Evolutionary conservation across 2,329 filamentous ascomycete genomes (phyloP).

Genomic region (Plectosphaerella plurivora): DNA sequence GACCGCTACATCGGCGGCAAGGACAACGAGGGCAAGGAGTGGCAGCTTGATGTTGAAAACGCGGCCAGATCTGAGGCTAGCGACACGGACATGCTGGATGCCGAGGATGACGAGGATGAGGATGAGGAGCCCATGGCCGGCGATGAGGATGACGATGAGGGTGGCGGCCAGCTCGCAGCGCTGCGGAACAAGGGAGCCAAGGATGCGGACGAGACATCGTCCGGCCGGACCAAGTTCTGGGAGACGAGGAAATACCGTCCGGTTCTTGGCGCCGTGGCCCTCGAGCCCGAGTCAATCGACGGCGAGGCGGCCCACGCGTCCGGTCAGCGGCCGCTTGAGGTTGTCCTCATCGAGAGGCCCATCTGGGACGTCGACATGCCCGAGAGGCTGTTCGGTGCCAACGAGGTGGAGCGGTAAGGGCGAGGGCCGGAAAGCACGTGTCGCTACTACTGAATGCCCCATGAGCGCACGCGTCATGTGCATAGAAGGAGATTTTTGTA

Average conservation of each 20-base stretch:
- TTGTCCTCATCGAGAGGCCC: slow-evolving; percentile 84
- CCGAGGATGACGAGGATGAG: slow-evolving; percentile 27
- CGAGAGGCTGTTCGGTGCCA: slow-evolving; percentile 61
- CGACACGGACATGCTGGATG: slow-evolving; percentile 30
- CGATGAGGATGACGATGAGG: slow-evolving; percentile 30
- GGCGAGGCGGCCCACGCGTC: background rate
- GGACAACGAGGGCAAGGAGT: slow-evolving; percentile 16
- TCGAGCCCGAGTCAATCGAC: slow-evolving; percentile 14
- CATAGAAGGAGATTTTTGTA: too few species aligned
- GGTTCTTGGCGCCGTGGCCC: slow-evolving; percentile 69
- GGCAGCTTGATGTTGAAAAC: slow-evolving; percentile 21
- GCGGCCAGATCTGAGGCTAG: slow-evolving; percentile 26
- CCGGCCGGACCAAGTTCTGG: slow-evolving; percentile 52
- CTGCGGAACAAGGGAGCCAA: slow-evolving; percentile 21
- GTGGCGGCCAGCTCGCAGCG: slow-evolving; percentile 24
- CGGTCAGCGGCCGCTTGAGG: slow-evolving; percentile 53
- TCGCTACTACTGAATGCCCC: too few species aligned
- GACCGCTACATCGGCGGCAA: slow-evolving; percentile 26
- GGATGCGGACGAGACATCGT: slow-evolving; percentile 11
- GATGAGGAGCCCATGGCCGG: slow-evolving; percentile 13
- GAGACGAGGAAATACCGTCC: slow-evolving; percentile 89
- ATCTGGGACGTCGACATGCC: slow-evolving; percentile 77
- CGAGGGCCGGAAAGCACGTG: too few species aligned
- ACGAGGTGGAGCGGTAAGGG: slow-evolving; percentile 40
- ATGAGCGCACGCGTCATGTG: too few species aligned